These are phyloP conservation scores for Favolaschia claudopus DNA, from an alignment of 768 basidiomycete genomes.

Conservation along the genomic window DNA sequence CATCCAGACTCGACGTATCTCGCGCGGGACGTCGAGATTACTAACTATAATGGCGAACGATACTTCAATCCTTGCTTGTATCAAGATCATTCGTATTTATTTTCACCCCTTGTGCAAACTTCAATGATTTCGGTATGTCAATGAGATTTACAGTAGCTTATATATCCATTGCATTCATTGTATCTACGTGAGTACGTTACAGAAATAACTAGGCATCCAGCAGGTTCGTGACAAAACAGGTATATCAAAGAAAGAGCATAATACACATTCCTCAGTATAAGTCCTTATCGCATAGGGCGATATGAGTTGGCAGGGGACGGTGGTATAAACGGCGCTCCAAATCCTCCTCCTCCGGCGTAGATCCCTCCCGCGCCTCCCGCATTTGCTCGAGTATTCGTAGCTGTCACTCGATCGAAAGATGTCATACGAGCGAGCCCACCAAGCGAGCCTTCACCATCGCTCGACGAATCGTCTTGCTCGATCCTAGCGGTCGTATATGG, in stretches of 20 bases:
- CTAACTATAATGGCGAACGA: no score
- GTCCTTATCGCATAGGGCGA: constrained; percentile 5
- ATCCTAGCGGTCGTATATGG: constrained; percentile 7
- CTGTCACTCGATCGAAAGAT: constrained; percentile 3
- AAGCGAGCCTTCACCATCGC: not conserved
- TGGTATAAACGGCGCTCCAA: constrained; percentile 5
- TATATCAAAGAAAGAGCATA: not conserved
- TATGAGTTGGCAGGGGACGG: constrained; percentile 19
- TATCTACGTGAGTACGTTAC: constrained; percentile 15
- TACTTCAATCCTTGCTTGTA: no score
- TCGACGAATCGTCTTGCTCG: constrained; percentile 1
- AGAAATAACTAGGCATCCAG: constrained; percentile 11
- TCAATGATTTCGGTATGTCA: no score
- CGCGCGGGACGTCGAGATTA: no score
- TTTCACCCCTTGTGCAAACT: no score
- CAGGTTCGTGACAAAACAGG: not conserved
- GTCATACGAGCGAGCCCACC: constrained; percentile 3
- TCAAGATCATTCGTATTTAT: no score
- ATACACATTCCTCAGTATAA: not conserved
- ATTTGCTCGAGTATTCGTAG: constrained; percentile 6
- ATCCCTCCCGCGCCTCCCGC: no score
- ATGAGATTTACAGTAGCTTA: no score
- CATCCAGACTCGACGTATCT: no score
- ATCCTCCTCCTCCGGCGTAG: not conserved
- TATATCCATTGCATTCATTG: no score